Base-by-base conservation (phyloP, 1,284 basidiomycete species). In the Ustilago bromivora region DNA sequence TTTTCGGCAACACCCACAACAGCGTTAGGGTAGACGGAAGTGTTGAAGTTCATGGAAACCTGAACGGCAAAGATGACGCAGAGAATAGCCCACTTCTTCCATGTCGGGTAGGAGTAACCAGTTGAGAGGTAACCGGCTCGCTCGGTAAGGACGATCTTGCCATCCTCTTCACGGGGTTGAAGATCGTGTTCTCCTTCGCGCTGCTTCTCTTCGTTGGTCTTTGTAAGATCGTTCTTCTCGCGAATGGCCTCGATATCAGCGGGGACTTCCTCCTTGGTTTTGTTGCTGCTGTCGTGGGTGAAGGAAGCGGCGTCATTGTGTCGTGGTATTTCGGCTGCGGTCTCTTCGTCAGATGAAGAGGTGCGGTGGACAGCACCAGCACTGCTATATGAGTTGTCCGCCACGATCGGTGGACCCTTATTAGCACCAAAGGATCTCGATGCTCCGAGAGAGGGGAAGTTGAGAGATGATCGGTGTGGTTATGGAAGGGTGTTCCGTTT, bases 81-180 rank as follows among this genome's bases (percentile, higher is more conserved):
- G n/a, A 87, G 79, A 23, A 85, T 84, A n/a, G 66, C 56, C 87
- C 87, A 87, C 57, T 87, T 87, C 63, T 86, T 87, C 67, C 79
- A 76, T 0, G 85, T 70, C 0, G 86, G 78, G 64, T 65, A 84
- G 41, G 67, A 66, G 58, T 77, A 86, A 8, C 82, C 81, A 4
- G 86, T 82, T 0, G 63, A 62, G 47, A 85, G 82, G 59, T 79
- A 83, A 10, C 80, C 86, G 10, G 84, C 84, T 10, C 84, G 63
- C 34, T 85, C 83, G 31, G 82, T 83, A 19, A 87, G 71, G 43
- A 85, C 83, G 32, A 85, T 78, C 62, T 82, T 84, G 43, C 86
- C 86, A 54, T 87, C 85, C 41, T 74, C 61, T 7, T 66, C 28
- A 43, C 73, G 68, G 3, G 74, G 74, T 34, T 71, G 59, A 53